phyloP scores from a whole-genome alignment of 495 filamentous ascomycete species.

The Neurospora sp. region DNA sequence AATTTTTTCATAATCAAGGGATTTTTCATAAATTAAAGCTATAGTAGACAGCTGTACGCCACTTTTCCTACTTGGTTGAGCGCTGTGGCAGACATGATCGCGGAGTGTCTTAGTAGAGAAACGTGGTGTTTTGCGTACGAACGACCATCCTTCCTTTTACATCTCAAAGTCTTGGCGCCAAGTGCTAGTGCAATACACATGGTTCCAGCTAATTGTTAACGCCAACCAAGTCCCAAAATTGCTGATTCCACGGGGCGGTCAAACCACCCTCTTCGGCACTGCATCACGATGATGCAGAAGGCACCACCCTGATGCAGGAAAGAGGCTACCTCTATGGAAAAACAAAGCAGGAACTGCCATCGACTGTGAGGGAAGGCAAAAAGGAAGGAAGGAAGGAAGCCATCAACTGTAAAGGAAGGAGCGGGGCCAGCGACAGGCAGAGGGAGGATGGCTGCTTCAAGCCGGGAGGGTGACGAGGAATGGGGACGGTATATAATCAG shows the following conservation, averaged over 20 bases:
- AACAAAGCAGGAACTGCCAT: not conserved
- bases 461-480: not conserved
- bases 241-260: not conserved
- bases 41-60: rapidly evolving
- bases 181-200: not conserved
- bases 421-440: not conserved
- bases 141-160: not conserved
- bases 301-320: not conserved
- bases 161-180: not conserved
- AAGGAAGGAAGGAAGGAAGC: not conserved
- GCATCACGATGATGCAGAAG: not conserved
- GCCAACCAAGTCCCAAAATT: not conserved
- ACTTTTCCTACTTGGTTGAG: rapidly evolving
- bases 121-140: not conserved
- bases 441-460: not conserved
- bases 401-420: not conserved
- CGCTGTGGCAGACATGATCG: not conserved
- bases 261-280: not conserved
- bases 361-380: not conserved
- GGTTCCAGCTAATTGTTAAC: not conserved
- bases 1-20: not conserved
- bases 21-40: rapidly evolving
- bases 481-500: no score
- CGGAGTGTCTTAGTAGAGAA: not conserved
- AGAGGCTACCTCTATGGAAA: not conserved